phyloP scores from a whole-genome alignment of 1,284 basidiomycete species.

The Trichosporon sp. region DNA sequence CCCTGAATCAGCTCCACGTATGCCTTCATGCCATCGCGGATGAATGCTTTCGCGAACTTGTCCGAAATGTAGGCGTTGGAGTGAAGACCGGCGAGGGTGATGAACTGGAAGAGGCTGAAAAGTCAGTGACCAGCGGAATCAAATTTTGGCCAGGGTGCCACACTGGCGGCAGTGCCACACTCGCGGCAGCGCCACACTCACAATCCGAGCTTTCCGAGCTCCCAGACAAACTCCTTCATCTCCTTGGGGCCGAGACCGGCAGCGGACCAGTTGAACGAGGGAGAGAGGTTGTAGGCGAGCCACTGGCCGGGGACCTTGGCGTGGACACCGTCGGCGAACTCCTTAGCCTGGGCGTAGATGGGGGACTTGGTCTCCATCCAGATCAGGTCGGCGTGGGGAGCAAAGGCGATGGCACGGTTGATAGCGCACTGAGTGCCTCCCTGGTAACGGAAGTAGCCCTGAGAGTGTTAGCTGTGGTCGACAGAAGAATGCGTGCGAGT shows the following conservation, averaged over 20 bases:
- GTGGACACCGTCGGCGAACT: constrained; percentile 86
- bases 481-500: background rate
- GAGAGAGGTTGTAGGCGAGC: constrained; percentile 90
- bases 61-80: constrained; percentile 97
- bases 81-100: constrained; percentile 93
- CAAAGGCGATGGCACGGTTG: constrained; percentile 86
- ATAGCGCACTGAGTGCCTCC: constrained; percentile 93
- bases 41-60: constrained; percentile 78
- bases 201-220: constrained; percentile 51
- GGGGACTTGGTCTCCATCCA: constrained; percentile 99
- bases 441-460: constrained; percentile 87
- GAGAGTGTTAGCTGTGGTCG: constrained; percentile 49
- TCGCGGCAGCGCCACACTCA: no score
- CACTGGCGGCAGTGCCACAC: no score
- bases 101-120: constrained; percentile 76
- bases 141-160: no score
- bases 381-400: constrained; percentile 83
- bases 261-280: constrained; percentile 79
- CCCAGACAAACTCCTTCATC: constrained; percentile 90
- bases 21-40: constrained; percentile 68
- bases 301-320: constrained; percentile 75
- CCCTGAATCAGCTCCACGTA: constrained; percentile 58
- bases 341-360: constrained; percentile 85
- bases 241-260: constrained; percentile 78
- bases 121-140: background rate